Base-by-base conservation (phyloP, 148 eudicot species). In the Rhododendron molle region DNA sequence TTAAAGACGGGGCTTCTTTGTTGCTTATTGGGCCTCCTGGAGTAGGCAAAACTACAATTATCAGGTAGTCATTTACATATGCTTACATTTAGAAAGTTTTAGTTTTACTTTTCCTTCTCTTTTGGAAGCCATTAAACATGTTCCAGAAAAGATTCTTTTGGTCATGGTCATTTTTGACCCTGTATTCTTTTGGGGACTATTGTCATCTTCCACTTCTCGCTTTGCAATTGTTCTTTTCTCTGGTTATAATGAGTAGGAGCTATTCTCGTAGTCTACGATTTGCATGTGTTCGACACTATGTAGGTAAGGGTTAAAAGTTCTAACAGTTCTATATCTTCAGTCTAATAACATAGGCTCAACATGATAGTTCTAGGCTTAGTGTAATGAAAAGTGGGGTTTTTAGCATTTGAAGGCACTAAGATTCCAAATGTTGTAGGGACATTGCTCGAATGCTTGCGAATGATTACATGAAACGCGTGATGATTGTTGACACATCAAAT, bases 1-100 rank as follows among this genome's bases (percentile, higher is more conserved):
- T 97, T 58, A 88, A 93, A 86, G 95, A 93, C 88, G 99, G 99
- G 76, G 98, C 94, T 89, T 97, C 99, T 28, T 87, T 97, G 89
- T 89, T 97, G 91, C 94, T 97, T 74, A 97, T 97, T 87, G 99
- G 99, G 58, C 99, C 99, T 90, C 99, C 99, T 7, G 99, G 99
- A 85, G 99, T 97, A 81, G 99, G 99, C 49, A 97, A 97, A 90
- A 97, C 99, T 56, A 97, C 99, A 28, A 90, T 97, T 82, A 97
- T 97, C 89, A 95, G 99, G 99, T 95, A 76, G 89, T 73, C 56
- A 40, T 76, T 76, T 15, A 30, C n/a, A 32, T 69, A 7, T 65
- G 16, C 74, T 60, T 11, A n/a, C 40, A 49, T 65, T 65, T 40
- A 4, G 16, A 81, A 36, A 11, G 6, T 56, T 34, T 38, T 47